A percentile compares a stretch with the other conserved stretches of the same genome.
These are phyloP conservation scores for Purpureocillium lavendulum DNA, from an alignment of 2,329 filamentous ascomycete genomes.

Conservation along the genomic window DNA sequence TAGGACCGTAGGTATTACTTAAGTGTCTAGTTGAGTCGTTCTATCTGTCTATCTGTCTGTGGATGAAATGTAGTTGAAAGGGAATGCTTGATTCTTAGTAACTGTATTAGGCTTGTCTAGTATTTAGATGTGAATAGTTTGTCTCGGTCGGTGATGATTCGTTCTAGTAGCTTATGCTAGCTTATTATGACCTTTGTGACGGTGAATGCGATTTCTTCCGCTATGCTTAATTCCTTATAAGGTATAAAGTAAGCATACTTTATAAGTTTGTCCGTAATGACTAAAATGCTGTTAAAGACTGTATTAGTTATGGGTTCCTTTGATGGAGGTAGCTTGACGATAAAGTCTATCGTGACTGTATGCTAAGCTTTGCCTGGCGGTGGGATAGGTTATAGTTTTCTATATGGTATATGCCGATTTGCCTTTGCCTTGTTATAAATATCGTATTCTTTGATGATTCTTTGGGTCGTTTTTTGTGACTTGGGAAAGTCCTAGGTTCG, in stretches of 20 bases:
- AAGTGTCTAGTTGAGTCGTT: background rate
- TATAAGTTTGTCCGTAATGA: background rate
- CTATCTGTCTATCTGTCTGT: background rate
- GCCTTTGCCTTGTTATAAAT: background rate
- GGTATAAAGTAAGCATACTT: background rate
- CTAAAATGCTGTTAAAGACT: constrained; percentile 7
- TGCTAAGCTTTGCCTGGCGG: background rate
- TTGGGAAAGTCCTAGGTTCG: background rate
- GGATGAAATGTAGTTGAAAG: background rate
- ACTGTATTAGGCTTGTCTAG: background rate
- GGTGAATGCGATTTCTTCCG: background rate
- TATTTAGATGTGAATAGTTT: background rate
- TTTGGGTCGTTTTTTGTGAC: background rate
- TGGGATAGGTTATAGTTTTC: no score
- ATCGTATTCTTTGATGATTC: background rate
- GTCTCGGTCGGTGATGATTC: background rate
- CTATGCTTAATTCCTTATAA: constrained; percentile 2
- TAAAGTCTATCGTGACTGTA: constrained; percentile 7
- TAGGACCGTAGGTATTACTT: no score
- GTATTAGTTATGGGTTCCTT: constrained; percentile 3
- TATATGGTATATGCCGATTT: no score
- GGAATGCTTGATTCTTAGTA: background rate
- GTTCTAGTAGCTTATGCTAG: background rate
- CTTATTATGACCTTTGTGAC: background rate
- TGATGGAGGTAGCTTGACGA: constrained; percentile 6